A percentile compares a stretch with the other conserved stretches of the same genome.
Evolutionary conservation across 2,329 filamentous ascomycete species (phyloP).

Genomic region (Alternaria tenuissima): DNA sequence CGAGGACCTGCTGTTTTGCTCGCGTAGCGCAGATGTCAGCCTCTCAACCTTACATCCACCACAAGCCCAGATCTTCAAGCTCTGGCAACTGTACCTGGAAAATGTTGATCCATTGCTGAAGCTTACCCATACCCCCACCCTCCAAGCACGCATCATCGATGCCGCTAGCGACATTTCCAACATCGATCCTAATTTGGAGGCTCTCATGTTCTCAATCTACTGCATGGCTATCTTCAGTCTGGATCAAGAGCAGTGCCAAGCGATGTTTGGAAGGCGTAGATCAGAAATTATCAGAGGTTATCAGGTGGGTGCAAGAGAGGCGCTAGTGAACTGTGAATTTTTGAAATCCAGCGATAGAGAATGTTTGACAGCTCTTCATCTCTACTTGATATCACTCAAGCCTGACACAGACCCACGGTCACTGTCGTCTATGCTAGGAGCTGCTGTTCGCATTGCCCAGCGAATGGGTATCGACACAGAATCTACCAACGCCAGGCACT

Average conservation of each 20-base stretch:
- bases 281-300: slow-evolving; percentile 64
- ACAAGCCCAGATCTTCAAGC: slow-evolving; percentile 70
- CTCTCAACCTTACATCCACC: slow-evolving; percentile 69
- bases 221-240: slow-evolving; percentile 57
- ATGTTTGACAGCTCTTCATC: slow-evolving; percentile 61
- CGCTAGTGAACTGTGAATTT: slow-evolving; percentile 65
- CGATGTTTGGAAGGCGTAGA: slow-evolving; percentile 61
- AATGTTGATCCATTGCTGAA: slow-evolving; percentile 45
- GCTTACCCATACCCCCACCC: slow-evolving; percentile 40
- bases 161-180: slow-evolving; percentile 61
- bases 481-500: slow-evolving; percentile 58
- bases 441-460: slow-evolving; percentile 67
- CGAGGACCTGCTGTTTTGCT: slow-evolving; percentile 64
- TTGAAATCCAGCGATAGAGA: slow-evolving; percentile 64
- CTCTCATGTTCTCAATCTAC: slow-evolving; percentile 53
- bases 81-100: slow-evolving; percentile 77
- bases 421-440: slow-evolving; percentile 64
- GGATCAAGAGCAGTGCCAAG: slow-evolving; percentile 62
- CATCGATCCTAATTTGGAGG: slow-evolving; percentile 65
- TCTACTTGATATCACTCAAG: slow-evolving; percentile 66
- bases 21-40: slow-evolving; percentile 63
- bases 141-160: slow-evolving; percentile 68
- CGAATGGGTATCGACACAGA: slow-evolving; percentile 69
- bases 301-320: slow-evolving; percentile 68
- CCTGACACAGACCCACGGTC: slow-evolving; percentile 56